A percentile compares a stretch with the other conserved stretches of the same genome.
These are phyloP conservation scores for Borovskyia barvae DNA, from an alignment of 208 protist species.

Conservation along the genomic window DNA sequence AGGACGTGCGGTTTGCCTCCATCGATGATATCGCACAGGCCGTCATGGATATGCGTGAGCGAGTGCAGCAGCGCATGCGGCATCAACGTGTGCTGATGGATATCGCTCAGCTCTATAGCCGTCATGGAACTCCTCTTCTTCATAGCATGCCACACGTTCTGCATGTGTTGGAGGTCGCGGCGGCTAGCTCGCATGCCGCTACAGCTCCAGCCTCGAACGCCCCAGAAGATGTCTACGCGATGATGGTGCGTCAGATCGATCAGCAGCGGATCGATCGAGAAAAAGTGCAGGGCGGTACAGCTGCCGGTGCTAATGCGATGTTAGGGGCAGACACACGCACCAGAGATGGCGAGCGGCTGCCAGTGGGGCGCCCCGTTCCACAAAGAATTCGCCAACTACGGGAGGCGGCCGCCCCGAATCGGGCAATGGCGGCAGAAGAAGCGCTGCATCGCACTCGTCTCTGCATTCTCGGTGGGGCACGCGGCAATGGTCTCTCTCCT, in stretches of 20 bases:
- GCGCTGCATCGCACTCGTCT: background rate
- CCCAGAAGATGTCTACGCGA: slow-evolving; percentile 19
- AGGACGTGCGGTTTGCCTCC: slow-evolving; percentile 60
- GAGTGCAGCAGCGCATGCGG: slow-evolving; percentile 32
- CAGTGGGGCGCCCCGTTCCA: slow-evolving; percentile 1
- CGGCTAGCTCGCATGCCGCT: background rate
- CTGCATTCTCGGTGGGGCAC: no score
- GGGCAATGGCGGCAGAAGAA: slow-evolving; percentile 1
- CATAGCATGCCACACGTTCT: slow-evolving; percentile 26
- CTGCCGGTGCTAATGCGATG: background rate
- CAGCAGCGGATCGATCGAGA: slow-evolving; percentile 1
- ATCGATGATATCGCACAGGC: slow-evolving; percentile 46
- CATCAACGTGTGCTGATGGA: slow-evolving; percentile 24
- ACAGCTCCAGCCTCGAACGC: background rate
- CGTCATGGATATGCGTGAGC: slow-evolving; percentile 45
- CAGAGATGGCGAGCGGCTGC: background rate
- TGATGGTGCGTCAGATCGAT: slow-evolving; percentile 20
- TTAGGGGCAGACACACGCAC: background rate
- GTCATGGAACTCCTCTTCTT: slow-evolving; percentile 19
- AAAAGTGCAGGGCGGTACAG: background rate
- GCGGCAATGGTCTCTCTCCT: no score
- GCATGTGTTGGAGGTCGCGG: slow-evolving; percentile 18
- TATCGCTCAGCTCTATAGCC: slow-evolving; percentile 12
- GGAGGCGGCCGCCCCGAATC: slow-evolving; percentile 11
- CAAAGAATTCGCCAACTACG: slow-evolving; percentile 11